phyloP scores from a whole-genome alignment of 495 filamentous ascomycete genomes.

The Aspergillus nanangensis region DNA sequence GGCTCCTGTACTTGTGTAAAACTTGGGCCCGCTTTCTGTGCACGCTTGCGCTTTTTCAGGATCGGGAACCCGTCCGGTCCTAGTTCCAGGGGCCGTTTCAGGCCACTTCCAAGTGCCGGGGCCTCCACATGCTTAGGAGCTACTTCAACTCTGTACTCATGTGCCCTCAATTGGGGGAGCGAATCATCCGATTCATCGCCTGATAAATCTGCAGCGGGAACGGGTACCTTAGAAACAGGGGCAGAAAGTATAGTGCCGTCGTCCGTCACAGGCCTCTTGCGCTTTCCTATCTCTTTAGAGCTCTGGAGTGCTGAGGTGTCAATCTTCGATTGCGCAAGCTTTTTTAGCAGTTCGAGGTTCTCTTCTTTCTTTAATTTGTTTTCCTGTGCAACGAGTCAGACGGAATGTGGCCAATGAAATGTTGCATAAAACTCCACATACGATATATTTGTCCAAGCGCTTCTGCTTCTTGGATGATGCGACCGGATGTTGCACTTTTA shows the following conservation, averaged over 20 bases:
- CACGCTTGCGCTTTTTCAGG: conserved; percentile 62
- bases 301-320: conserved; percentile 78
- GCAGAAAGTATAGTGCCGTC: background rate
- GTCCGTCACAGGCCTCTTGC: conserved; percentile 26
- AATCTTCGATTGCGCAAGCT: conserved; percentile 69
- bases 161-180: conserved; percentile 22
- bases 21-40: conserved; percentile 25
- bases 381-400: conserved; percentile 49
- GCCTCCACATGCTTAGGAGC: conserved; percentile 11
- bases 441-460: conserved; percentile 93
- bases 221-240: conserved; percentile 5
- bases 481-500: conserved; percentile 57
- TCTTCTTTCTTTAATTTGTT: conserved; percentile 94
- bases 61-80: conserved; percentile 74
- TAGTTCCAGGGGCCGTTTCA: conserved; percentile 81
- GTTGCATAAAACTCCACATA: conserved; percentile 22
- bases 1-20: conserved; percentile 37
- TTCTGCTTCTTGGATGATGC: conserved; percentile 91
- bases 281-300: conserved; percentile 66
- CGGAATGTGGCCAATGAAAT: background rate
- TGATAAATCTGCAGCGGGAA: conserved; percentile 18
- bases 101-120: conserved; percentile 62
- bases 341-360: conserved; percentile 76
- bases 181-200: conserved; percentile 37
- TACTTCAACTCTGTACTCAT: conserved; percentile 1